Evolutionary conservation across 2,329 filamentous ascomycete genomes (phyloP), one percentile per base, ranked within the genome.

Genomic region (Aspergillus carbonarius): DNA sequence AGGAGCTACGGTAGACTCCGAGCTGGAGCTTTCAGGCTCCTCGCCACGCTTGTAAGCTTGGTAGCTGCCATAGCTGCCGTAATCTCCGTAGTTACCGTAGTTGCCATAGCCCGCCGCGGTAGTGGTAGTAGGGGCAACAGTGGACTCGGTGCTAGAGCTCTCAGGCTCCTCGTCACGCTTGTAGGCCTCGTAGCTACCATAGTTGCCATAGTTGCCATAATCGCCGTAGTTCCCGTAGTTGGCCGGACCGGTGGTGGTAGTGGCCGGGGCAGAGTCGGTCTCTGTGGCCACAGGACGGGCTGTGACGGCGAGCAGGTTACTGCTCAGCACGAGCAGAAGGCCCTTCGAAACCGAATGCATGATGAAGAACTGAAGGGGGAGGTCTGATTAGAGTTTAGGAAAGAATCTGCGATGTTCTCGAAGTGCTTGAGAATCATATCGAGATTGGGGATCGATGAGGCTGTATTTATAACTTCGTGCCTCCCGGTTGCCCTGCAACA

Each of bases 141-240:
- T 44, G n/a, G 51, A 54, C 23, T 20, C 39, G 1, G 25, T 54
- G 4, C n/a, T 42, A 18, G 51, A 20, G 10, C 35, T 15, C 1
- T 39, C 15, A 5, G 27, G 37, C 51, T 32, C 51, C 5, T 10
- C 51, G 23, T 39, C 51, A 5, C 51, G 25, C 37, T 54, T 54
- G 25, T 53, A 53, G 50, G 30, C 40, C 15, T 54, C 35, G 34
- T 57, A 54, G 17, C 10, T 46, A 2, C 44, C 54, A 32, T 60
- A 57, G 32, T 34, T 13, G 27, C 61, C 64, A 49, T 66, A 67
- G 18, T 63, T 51, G 20, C 60, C 64, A 35, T 66, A 65, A 35
- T 62, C 46, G 5, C 53, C 55, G 47, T 64, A 63, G 42, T 48
- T 34, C 13, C 58, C 61, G 20, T 63, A 37, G 40, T 30, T 4